Percentiles rank a stretch among this genome's conserved stretches.
phyloP scores from a whole-genome alignment of 2,329 filamentous ascomycete genomes.

The Arthrobotrys iridis region DNA sequence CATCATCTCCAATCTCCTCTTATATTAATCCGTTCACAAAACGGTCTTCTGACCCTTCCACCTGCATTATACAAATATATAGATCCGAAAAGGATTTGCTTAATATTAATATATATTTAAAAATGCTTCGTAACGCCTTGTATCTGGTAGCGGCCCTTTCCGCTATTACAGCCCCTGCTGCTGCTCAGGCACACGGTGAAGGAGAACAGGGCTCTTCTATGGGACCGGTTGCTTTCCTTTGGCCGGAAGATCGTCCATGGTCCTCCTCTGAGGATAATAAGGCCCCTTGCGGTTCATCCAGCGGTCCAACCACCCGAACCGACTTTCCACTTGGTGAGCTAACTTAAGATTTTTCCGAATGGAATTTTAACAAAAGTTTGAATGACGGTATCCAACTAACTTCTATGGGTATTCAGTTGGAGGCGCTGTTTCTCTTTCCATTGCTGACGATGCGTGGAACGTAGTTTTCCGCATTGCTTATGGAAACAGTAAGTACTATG shows the following conservation, averaged over 20 bases:
- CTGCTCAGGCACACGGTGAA: constrained; percentile 43
- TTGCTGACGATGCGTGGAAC: constrained; percentile 69
- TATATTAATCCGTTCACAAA: constrained; percentile 28
- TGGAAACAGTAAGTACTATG: constrained; percentile 62
- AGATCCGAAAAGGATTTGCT: constrained; percentile 20
- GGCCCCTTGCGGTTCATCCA: constrained; percentile 68
- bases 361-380: neutral
- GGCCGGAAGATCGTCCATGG: constrained; percentile 70
- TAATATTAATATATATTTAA: constrained; percentile 37
- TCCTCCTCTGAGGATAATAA: constrained; percentile 67
- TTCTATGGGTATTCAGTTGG: constrained; percentile 62
- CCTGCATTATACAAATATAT: constrained; percentile 44
- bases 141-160: constrained; percentile 42
- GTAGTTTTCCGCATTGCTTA: constrained; percentile 68
- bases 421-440: constrained; percentile 68
- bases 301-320: constrained; percentile 66
- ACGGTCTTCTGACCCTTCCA: constrained; percentile 17
- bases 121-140: constrained; percentile 48
- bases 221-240: constrained; percentile 71
- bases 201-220: constrained; percentile 43
- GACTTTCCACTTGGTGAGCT: constrained; percentile 68
- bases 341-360: neutral
- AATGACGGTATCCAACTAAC: neutral
- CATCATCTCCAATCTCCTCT: constrained; percentile 14
- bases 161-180: constrained; percentile 32